Evolutionary conservation across 805 yeast species (phyloP).

Genomic region (Kluyveromyces starmeri): DNA sequence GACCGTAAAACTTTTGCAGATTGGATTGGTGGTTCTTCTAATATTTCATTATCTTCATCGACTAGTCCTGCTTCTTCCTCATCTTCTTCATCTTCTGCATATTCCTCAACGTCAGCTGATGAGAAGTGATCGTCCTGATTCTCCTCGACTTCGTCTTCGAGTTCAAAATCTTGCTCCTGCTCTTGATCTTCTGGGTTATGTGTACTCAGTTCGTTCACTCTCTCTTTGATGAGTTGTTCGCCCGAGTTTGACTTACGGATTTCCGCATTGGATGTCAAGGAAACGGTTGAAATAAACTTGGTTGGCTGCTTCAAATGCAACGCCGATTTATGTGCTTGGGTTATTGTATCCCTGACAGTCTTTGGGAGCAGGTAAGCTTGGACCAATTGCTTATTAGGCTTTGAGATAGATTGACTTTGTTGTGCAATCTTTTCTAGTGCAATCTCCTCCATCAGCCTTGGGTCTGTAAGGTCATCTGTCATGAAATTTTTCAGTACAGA

Average conservation of each 20-base stretch:
- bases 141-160: conserved; percentile 15
- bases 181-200: background rate
- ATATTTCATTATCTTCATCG: no score
- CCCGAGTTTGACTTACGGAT: no score
- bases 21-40: no score
- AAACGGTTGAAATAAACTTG: no score
- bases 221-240: no score
- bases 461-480: conserved; percentile 60
- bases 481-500: conserved; percentile 50
- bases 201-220: no score
- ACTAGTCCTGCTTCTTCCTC: background rate
- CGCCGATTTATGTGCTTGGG: background rate
- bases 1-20: no score
- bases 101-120: conserved; percentile 13
- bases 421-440: conserved; percentile 40
- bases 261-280: no score
- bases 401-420: background rate
- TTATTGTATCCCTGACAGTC: background rate
- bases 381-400: background rate
- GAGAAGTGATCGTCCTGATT: conserved; percentile 12
- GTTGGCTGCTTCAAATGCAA: background rate
- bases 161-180: conserved; percentile 10
- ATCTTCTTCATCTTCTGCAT: conserved; percentile 2
- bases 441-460: conserved; percentile 49
- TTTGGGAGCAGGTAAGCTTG: conserved; percentile 1